Evolutionary conservation across 306 rosid species (phyloP), one percentile per base, ranked within the genome.

Genomic region (Begonia masoniana): DNA sequence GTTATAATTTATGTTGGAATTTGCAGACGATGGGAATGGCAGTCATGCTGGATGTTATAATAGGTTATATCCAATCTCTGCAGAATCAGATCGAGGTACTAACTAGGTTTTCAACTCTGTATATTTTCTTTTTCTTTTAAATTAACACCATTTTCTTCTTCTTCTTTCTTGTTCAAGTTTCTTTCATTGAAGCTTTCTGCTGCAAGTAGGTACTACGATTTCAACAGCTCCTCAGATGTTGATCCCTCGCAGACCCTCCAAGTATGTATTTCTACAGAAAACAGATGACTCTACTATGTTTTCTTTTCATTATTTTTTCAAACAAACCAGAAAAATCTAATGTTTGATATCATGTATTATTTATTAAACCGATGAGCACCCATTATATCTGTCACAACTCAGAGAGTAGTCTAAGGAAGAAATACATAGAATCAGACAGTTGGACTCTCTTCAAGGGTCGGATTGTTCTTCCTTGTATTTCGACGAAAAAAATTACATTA

Each of bases 11-110:
- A 45, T 45, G 15, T 11, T n/a, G 14, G 3, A 10, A 45, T 47
- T 19, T 11, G 61, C 72, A 83, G 93, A 64, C 79, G 41, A 83
- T 83, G 93, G 93, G 87, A 51, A 76, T 79, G 93, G 82, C 82
- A 12, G 78, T 72, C 7, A 79, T 83, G 93, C 54, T 83, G 51
- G 93, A 79, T 69, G 93, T 74, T 63, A 79, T 79, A 41, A 79
- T 74, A 71, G 63, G 74, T 45, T 83, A 83, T 61, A 73, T 83
- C 54, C 86, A 76, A 19, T 79, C 93, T 10, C 74, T 83, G 26
- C 79, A 79, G 62, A 76, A 67, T 31, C 86, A 79, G 60, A 76
- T 79, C 62, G 81, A 82, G 81, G 92, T 79, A 66, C 54, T 10
- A 15, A 13, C 17, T 15, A 45, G 46, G 6, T 51, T 15, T 5